Conservation (phyloP, 352 stramenopile genomes). For the Pythium coloratum region DNA sequence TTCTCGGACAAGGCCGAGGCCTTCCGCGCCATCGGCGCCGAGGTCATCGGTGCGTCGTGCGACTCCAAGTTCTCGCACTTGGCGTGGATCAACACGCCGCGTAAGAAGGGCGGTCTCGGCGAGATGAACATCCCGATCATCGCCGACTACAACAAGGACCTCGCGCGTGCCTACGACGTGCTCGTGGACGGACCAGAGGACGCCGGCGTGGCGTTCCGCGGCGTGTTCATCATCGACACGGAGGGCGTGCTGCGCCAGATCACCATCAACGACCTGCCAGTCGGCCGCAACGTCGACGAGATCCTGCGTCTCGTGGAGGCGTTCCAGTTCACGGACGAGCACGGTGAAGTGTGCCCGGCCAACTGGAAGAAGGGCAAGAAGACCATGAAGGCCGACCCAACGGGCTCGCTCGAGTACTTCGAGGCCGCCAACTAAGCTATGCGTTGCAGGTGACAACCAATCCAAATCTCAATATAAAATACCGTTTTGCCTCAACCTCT, state of each 20-base stretch:
- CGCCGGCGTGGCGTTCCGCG: slow-evolving; percentile 81
- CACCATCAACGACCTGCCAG: slow-evolving; percentile 90
- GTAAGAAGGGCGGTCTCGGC: slow-evolving; percentile 90
- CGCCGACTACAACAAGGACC: slow-evolving; percentile 91
- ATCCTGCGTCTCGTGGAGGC: slow-evolving; percentile 90
- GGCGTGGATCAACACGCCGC: slow-evolving; percentile 65
- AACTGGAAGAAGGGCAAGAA: slow-evolving; percentile 85
- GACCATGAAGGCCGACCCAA: slow-evolving; percentile 66
- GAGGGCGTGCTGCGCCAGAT: slow-evolving; percentile 85
- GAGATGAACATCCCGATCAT: slow-evolving; percentile 93
- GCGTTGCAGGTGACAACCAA: background rate
- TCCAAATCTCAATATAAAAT: background rate
- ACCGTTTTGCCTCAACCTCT: too few relatives aligned
- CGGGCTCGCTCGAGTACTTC: slow-evolving; percentile 41
- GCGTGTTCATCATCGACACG: slow-evolving; percentile 93
- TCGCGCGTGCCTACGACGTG: slow-evolving; percentile 89
- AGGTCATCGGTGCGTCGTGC: slow-evolving; percentile 52
- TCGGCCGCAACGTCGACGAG: slow-evolving; percentile 91
- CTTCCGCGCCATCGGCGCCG: slow-evolving; percentile 46
- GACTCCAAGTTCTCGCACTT: slow-evolving; percentile 73
- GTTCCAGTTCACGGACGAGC: slow-evolving; percentile 91
- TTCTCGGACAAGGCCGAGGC: slow-evolving; percentile 52
- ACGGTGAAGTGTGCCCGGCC: slow-evolving; percentile 91
- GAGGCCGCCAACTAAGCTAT: slow-evolving; percentile 16
- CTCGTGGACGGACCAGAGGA: slow-evolving; percentile 78